Percentiles rank a stretch among this genome's conserved stretches.
Conservation (phyloP, 306 rosid genomes). For the Prunus davidiana region DNA sequence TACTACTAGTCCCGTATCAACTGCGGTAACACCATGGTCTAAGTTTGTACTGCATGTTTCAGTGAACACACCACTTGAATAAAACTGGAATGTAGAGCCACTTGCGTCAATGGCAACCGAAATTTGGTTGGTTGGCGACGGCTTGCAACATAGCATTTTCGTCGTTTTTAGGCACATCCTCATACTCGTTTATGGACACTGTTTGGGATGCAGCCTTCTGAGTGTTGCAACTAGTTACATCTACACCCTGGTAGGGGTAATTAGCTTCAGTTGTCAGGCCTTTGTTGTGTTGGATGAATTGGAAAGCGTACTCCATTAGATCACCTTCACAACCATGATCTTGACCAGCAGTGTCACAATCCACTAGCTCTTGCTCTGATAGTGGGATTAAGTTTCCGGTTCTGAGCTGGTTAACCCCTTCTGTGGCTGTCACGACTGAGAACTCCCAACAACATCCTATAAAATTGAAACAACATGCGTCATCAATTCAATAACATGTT, state of each 20-base stretch:
- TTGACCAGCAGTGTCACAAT: constrained; percentile 34
- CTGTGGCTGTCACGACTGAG: constrained; percentile 41
- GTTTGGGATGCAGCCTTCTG: constrained; percentile 13
- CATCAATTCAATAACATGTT: neutral
- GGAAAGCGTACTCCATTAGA: constrained; percentile 41
- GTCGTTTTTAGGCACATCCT: constrained; percentile 33
- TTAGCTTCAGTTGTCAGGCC: constrained; percentile 34
- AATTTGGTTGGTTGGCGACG: constrained; percentile 29
- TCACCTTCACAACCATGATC: constrained; percentile 40
- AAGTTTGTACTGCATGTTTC: constrained; percentile 32
- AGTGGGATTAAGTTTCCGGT: constrained; percentile 24
- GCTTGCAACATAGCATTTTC: constrained; percentile 28
- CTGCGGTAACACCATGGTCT: constrained; percentile 42
- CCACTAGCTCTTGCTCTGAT: constrained; percentile 42
- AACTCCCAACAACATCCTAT: constrained; percentile 34
- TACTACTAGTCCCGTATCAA: constrained; percentile 29
- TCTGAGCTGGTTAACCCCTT: constrained; percentile 23
- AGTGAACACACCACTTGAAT: constrained; percentile 35
- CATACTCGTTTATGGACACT: constrained; percentile 17
- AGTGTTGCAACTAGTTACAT: constrained; percentile 22
- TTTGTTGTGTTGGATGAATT: constrained; percentile 28
- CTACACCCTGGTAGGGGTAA: constrained; percentile 32
- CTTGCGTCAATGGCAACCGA: constrained; percentile 42
- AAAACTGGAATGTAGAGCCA: constrained; percentile 35
- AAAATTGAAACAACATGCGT: neutral